Percentiles rank a stretch among this genome's conserved stretches.
phyloP scores from a whole-genome alignment of 352 stramenopile species.

The Phytophthora pistaciae region DNA sequence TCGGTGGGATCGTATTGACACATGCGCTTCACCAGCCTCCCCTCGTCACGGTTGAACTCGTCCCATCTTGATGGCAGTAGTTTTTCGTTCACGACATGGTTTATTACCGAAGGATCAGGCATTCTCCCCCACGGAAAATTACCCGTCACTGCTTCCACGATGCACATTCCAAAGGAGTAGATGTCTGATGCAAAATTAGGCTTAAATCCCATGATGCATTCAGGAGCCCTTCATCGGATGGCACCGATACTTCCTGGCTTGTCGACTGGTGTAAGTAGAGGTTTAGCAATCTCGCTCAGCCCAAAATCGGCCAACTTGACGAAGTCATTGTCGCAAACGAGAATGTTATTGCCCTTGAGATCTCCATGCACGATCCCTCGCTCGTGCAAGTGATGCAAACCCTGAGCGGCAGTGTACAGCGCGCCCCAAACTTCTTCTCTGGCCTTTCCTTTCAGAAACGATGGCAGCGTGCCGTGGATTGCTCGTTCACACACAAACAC shows the following conservation, averaged over 20 bases:
- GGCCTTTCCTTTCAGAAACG: slow-evolving; percentile 1
- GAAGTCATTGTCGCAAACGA: neutral
- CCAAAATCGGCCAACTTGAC: slow-evolving; percentile 18
- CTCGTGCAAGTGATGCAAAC: slow-evolving; percentile 9
- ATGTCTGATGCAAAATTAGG: slow-evolving; percentile 4
- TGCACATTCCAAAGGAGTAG: slow-evolving; percentile 17
- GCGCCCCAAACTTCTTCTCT: slow-evolving; percentile 5
- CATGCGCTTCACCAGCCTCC: slow-evolving; percentile 4
- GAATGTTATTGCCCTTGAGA: slow-evolving; percentile 10
- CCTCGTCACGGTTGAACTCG: neutral
- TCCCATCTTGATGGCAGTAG: neutral
- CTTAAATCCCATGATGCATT: slow-evolving; percentile 2
- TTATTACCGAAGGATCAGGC: neutral
- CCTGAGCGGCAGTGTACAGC: neutral
- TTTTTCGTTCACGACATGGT: neutral
- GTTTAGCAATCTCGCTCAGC: neutral
- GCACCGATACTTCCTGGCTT: slow-evolving; percentile 4
- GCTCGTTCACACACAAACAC: slow-evolving; percentile 17
- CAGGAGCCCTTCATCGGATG: slow-evolving; percentile 12
- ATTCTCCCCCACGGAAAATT: slow-evolving; percentile 1
- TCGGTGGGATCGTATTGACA: neutral
- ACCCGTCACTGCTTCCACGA: slow-evolving; percentile 2
- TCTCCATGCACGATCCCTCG: slow-evolving; percentile 7
- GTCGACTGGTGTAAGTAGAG: neutral
- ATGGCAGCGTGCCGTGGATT: neutral